Base-by-base conservation (phyloP, 768 basidiomycete species). In the Chiua virens region DNA sequence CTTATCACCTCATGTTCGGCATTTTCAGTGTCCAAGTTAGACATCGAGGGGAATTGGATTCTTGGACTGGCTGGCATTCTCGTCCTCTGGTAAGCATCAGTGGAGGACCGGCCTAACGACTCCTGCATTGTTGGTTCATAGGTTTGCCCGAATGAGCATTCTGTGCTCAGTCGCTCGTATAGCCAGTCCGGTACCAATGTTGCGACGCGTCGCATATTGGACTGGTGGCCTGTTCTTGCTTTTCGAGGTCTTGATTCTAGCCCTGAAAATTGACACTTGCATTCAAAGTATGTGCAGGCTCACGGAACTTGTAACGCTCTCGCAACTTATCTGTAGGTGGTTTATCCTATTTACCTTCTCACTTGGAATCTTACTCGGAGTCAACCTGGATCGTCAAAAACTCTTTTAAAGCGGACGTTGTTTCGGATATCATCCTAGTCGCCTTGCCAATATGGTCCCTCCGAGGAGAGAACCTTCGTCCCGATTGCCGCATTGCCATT, bases 131-230 rank as follows among this genome's bases (percentile, higher is more conserved):
- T 25, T 49, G 36, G 10, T 44, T 5, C 37, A 20, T 15, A 66
- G 65, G 65, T 61, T 61, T 14, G 45, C 64, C 14, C 51, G 65
- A 5, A 61, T 66, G 47, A 68, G 67, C 32, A 66, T 66, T 14
- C 36, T 66, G 6, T 66, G 45, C 34, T 68, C 65, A 4, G 36
- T 68, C 15, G 27, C 57, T 30, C 61, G 64, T 42, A 52, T 66
- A 48, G 43, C 50, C 32, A 54, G 47, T 25, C 65, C 64, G 0
- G 23, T 42, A 1, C 36, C 23, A 38, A 52, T 40, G 25, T 21
- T 50, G 22, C 54, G 56, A 45, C 27, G 56, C 18, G 30, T 53
- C 17, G 53, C 57, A 15, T 59, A 61, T 35, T 37, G 55, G 42
- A 55, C 54, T 20, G 59, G 61, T 17, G 42, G 13, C 18, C 17